Conservation (phyloP, 1,139 yeast species). For the Suhomyces taliae region DNA sequence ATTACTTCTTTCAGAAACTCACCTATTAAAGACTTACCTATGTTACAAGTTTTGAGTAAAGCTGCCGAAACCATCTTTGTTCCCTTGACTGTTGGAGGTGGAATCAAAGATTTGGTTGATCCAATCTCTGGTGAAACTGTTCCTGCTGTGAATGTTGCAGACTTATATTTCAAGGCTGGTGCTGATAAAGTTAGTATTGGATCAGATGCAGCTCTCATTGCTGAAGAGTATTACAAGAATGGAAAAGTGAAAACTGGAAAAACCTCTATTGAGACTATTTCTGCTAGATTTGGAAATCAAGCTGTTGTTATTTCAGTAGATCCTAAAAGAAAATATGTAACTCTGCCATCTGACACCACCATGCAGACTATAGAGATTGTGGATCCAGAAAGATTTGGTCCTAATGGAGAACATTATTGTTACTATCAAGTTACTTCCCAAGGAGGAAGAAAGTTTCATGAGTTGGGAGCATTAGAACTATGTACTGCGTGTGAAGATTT, state of each 20-base stretch:
- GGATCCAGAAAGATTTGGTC: slow-evolving; percentile 60
- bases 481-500: slow-evolving; percentile 84
- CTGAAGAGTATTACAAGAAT: slow-evolving; percentile 70
- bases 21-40: slow-evolving; percentile 88
- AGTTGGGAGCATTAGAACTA: slow-evolving; percentile 86
- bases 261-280: slow-evolving; percentile 88
- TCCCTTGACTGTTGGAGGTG: slow-evolving; percentile 97
- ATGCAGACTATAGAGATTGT: slow-evolving; percentile 53
- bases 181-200: slow-evolving; percentile 98
- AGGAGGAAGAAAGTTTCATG: slow-evolving; percentile 90
- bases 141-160: slow-evolving; percentile 88
- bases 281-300: slow-evolving; percentile 88
- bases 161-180: slow-evolving; percentile 88
- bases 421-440: slow-evolving; percentile 95
- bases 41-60: slow-evolving; percentile 80
- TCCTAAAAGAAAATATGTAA: slow-evolving; percentile 81
- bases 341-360: slow-evolving; percentile 55
- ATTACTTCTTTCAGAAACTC: slow-evolving; percentile 94
- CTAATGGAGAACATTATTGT: slow-evolving; percentile 81
- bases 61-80: slow-evolving; percentile 93
- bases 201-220: slow-evolving; percentile 92
- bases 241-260: slow-evolving; percentile 62
- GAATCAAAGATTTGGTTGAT: slow-evolving; percentile 85
- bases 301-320: slow-evolving; percentile 97
- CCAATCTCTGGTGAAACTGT: slow-evolving; percentile 69